phyloP scores from a whole-genome alignment of 1,284 basidiomycete genomes.

The Apiotrichum mycotoxinovorans region DNA sequence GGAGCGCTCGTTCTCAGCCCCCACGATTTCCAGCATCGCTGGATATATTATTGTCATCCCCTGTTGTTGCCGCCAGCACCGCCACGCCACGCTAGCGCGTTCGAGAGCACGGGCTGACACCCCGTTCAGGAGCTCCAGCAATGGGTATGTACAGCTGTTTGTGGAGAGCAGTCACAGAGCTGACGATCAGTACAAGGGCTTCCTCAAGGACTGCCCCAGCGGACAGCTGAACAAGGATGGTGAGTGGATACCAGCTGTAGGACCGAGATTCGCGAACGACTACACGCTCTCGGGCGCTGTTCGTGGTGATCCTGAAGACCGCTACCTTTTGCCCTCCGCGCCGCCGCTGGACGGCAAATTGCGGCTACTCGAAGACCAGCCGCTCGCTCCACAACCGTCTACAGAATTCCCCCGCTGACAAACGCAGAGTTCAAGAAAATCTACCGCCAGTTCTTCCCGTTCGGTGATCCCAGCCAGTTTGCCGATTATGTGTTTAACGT shows the following conservation, averaged over 20 bases:
- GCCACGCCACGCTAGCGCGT: neutral
- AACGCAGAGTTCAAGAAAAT: conserved; percentile 85
- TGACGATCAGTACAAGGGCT: conserved; percentile 82
- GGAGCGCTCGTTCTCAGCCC: no score
- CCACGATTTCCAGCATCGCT: no score
- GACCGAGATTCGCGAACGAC: no score
- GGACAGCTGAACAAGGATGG: conserved; percentile 87
- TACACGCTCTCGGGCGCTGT: neutral
- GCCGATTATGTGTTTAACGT: conserved; percentile 96
- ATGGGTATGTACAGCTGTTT: conserved; percentile 59
- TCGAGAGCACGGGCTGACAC: conserved; percentile 7
- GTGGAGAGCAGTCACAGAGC: neutral
- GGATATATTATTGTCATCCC: no score
- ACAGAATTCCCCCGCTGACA: no score
- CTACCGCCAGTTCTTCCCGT: conserved; percentile 99
- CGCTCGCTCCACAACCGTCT: no score
- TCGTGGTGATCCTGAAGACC: neutral
- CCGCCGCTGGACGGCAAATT: no score
- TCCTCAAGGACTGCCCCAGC: conserved; percentile 97
- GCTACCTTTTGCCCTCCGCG: no score
- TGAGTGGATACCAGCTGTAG: no score
- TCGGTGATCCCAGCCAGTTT: conserved; percentile 95
- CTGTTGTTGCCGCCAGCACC: no score
- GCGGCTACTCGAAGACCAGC: no score
- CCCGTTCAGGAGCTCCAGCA: conserved; percentile 77